Conservation (phyloP, 352 stramenopile species). For the Pythium phragmitis region DNA sequence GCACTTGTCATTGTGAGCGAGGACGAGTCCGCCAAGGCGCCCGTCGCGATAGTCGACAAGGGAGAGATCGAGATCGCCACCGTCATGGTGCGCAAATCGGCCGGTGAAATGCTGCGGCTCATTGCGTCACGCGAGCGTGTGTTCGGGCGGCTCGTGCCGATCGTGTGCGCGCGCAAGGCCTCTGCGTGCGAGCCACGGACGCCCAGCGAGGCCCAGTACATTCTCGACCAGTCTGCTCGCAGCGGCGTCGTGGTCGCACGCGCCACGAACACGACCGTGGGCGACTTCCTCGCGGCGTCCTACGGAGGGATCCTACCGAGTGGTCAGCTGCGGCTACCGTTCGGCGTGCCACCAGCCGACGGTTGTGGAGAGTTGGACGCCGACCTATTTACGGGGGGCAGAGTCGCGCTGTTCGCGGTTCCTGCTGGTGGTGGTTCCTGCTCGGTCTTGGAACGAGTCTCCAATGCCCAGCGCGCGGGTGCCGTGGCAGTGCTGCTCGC, state of each 20-base stretch:
- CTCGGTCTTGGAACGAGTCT: conserved; percentile 45
- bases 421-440: conserved; percentile 24
- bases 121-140: conserved; percentile 29
- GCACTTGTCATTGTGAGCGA: conserved; percentile 52
- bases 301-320: conserved; percentile 49
- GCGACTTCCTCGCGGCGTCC: conserved; percentile 49
- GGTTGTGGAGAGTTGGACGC: conserved; percentile 14
- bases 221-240: conserved; percentile 28
- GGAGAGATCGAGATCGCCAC: conserved; percentile 54
- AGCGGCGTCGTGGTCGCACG: conserved; percentile 37
- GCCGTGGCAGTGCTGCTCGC: conserved; percentile 42
- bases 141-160: conserved; percentile 51
- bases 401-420: conserved; percentile 35
- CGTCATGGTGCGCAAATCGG: conserved; percentile 61
- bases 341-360: conserved; percentile 22
- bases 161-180: conserved; percentile 48
- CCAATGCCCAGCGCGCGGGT: conserved; percentile 40
- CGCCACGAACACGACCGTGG: conserved; percentile 26
- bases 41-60: conserved; percentile 38
- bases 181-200: conserved; percentile 43
- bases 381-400: conserved; percentile 16
- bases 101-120: conserved; percentile 44
- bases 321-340: conserved; percentile 26
- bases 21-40: conserved; percentile 41
- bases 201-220: conserved; percentile 37